A percentile compares a stretch with the other conserved stretches of the same genome.
Conservation (phyloP, 2,329 filamentous ascomycete genomes). For the Ceratocystis smalleyi region DNA sequence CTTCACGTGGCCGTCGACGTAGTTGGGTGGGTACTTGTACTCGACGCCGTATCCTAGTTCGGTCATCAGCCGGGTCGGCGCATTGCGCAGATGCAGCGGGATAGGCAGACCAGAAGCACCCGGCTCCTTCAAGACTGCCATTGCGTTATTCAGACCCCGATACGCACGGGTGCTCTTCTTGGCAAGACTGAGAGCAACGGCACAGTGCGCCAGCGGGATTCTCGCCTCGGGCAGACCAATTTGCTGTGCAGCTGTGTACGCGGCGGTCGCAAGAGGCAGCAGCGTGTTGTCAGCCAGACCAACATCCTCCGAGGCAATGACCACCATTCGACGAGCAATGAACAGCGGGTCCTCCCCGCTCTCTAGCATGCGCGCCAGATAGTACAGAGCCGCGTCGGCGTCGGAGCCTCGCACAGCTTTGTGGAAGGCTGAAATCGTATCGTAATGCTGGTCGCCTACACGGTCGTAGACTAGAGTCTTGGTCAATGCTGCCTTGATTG, state of each 20-base stretch:
- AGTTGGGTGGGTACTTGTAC: conserved; percentile 96
- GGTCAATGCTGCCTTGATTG: conserved; percentile 69
- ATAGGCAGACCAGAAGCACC: conserved; percentile 69
- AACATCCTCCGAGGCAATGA: conserved; percentile 88
- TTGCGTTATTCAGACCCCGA: conserved; percentile 63
- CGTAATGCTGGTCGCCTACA: conserved; percentile 91
- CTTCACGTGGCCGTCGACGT: conserved; percentile 59
- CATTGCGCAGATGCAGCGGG: conserved; percentile 78
- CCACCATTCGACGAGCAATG: conserved; percentile 80
- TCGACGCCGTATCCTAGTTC: conserved; percentile 78
- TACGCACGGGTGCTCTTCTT: conserved; percentile 83
- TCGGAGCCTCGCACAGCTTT: conserved; percentile 84
- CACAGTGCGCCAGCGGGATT: conserved; percentile 78
- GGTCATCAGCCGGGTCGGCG: conserved; percentile 82
- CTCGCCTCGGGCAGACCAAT: conserved; percentile 90
- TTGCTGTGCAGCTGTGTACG: conserved; percentile 78
- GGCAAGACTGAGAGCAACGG: conserved; percentile 64
- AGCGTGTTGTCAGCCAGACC: conserved; percentile 77
- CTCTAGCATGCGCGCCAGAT: conserved; percentile 87
- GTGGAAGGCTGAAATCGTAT: conserved; percentile 93
- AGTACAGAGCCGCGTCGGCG: conserved; percentile 79
- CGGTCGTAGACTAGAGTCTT: conserved; percentile 92
- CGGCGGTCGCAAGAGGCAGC: conserved; percentile 67
- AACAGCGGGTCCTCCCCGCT: conserved; percentile 88
- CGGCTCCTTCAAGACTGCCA: conserved; percentile 63